Conservation (phyloP, 164 flowering plant genomes). For the Liriodendron chinense region DNA sequence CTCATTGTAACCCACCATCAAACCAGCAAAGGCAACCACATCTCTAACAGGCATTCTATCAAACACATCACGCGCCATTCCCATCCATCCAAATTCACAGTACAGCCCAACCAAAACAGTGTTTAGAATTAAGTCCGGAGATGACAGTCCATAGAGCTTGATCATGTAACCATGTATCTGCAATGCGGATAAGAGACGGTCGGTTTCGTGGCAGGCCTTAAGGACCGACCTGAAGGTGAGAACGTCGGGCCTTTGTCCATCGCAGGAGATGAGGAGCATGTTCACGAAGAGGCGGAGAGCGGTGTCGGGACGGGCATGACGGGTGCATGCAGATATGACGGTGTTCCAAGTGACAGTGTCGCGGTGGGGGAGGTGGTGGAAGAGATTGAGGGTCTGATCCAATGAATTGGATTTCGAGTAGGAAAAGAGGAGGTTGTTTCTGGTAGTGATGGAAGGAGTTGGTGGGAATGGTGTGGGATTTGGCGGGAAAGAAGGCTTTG, state of each 20-base stretch:
- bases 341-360: constrained; percentile 30
- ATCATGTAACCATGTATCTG: constrained; percentile 24
- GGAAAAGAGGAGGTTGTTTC: constrained; percentile 14
- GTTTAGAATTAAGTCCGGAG: constrained; percentile 17
- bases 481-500: constrained; percentile 3
- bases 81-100: constrained; percentile 11
- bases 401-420: constrained; percentile 24
- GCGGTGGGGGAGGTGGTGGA: constrained; percentile 15
- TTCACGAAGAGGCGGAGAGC: constrained; percentile 19
- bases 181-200: constrained; percentile 10
- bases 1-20: constrained; percentile 27
- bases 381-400: constrained; percentile 21
- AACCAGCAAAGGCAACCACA: constrained; percentile 20
- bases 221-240: constrained; percentile 23
- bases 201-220: constrained; percentile 11
- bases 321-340: constrained; percentile 13
- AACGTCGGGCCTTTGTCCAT: constrained; percentile 11
- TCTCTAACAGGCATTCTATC: constrained; percentile 16
- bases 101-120: constrained; percentile 20
- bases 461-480: neutral
- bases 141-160: constrained; percentile 12
- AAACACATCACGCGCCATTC: constrained; percentile 18
- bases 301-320: constrained; percentile 4
- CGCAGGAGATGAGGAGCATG: constrained; percentile 15
- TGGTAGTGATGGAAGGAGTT: neutral